phyloP scores from a whole-genome alignment of 805 yeast species.

The Candida endomychidarum region DNA sequence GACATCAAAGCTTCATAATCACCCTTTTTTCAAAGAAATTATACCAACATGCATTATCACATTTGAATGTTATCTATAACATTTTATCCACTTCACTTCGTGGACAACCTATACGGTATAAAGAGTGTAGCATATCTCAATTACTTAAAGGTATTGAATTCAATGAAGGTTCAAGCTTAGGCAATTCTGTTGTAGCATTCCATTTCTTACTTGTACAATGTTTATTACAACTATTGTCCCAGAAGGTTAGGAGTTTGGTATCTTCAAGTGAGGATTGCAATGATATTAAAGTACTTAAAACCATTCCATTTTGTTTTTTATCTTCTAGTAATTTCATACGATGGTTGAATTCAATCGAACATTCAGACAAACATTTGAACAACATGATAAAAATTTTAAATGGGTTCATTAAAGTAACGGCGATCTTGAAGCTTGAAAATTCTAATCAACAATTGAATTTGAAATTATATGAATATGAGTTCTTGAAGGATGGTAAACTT shows the following conservation, averaged over 20 bases:
- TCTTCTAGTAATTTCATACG: conserved; percentile 18
- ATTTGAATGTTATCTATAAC: conserved; percentile 14
- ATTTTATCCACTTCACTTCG: not conserved
- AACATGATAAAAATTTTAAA: conserved; percentile 25
- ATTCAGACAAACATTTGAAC: conserved; percentile 19
- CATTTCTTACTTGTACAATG: conserved; percentile 31
- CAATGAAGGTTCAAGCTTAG: not conserved
- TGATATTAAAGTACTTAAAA: conserved; percentile 12
- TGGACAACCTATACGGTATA: not conserved
- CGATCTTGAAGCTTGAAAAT: conserved; percentile 11
- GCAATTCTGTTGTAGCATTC: conserved; percentile 23
- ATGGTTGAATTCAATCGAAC: conserved; percentile 21
- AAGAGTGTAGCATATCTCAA: not conserved
- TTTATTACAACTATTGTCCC: conserved; percentile 22
- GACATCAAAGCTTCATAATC: conserved; percentile 29
- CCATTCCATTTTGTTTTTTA: conserved; percentile 20
- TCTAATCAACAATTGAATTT: conserved; percentile 8
- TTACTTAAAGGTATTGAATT: conserved; percentile 1
- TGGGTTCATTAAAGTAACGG: conserved; percentile 25
- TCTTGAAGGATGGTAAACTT: conserved; percentile 2
- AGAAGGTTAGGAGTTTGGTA: conserved; percentile 14
- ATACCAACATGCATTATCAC: conserved; percentile 15
- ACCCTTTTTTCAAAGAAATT: conserved; percentile 12
- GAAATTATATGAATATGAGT: conserved; percentile 7
- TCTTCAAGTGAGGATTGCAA: conserved; percentile 15